These are phyloP conservation scores for Oryza glaberrima DNA, from an alignment of 176 grass and related monocot genomes.

Conservation along the genomic window DNA sequence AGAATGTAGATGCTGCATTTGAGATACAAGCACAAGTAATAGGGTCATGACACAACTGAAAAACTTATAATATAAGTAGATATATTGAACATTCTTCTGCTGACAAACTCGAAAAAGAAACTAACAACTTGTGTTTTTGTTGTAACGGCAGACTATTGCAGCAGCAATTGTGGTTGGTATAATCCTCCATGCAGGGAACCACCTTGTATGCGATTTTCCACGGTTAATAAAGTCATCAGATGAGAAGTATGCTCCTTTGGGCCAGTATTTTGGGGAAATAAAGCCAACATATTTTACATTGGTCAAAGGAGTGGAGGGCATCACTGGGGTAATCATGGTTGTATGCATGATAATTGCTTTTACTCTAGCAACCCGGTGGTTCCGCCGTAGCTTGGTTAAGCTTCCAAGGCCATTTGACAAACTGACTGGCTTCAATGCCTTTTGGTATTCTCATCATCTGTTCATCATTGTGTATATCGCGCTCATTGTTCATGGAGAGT, in stretches of 20 bases:
- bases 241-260: constrained; percentile 66
- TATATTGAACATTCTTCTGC: constrained; percentile 19
- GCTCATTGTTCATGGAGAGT: constrained; percentile 89
- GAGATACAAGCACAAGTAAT: background rate
- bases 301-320: constrained; percentile 76
- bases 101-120: constrained; percentile 6
- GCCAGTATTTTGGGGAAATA: constrained; percentile 67
- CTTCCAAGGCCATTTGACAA: constrained; percentile 92
- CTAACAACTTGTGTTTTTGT: constrained; percentile 14
- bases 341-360: constrained; percentile 96
- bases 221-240: constrained; percentile 65
- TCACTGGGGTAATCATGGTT: constrained; percentile 94
- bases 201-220: constrained; percentile 92
- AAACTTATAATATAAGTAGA: background rate
- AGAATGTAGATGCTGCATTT: background rate
- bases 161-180: constrained; percentile 88
- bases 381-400: constrained; percentile 87
- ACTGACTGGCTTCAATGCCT: constrained; percentile 97
- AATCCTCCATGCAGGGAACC: constrained; percentile 95
- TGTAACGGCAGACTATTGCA: constrained; percentile 77
- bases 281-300: constrained; percentile 83
- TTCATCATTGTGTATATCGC: constrained; percentile 84
- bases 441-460: constrained; percentile 99
- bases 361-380: constrained; percentile 87
- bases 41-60: background rate